phyloP scores from a whole-genome alignment of 2,329 filamentous ascomycete species.

The Fusarium lyarnte region DNA sequence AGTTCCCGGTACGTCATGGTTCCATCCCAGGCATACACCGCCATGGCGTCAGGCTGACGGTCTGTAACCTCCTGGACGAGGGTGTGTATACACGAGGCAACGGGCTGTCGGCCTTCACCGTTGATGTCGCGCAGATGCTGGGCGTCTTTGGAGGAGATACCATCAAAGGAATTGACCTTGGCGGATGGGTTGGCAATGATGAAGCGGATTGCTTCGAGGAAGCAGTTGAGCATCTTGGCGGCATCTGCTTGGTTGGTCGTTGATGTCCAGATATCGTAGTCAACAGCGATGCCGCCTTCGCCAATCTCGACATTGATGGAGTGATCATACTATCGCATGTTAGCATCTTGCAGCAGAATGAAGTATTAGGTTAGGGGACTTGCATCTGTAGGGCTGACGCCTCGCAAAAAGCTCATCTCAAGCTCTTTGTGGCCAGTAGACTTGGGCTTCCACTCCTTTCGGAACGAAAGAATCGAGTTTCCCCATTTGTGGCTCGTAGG shows the following conservation, averaged over 20 bases:
- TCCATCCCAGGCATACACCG: background rate
- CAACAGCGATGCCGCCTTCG: background rate
- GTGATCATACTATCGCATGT: background rate
- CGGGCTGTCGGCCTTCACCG: background rate
- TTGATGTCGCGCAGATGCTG: background rate
- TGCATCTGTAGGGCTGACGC: background rate
- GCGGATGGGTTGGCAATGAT: background rate
- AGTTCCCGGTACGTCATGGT: background rate
- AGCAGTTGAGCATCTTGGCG: background rate
- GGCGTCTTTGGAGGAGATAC: background rate
- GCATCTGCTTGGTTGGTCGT: background rate
- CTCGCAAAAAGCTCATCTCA: background rate
- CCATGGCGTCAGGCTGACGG: background rate
- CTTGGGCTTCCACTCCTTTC: background rate
- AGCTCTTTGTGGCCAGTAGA: background rate
- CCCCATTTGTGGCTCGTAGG: background rate
- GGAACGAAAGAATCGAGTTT: background rate
- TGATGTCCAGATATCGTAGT: background rate
- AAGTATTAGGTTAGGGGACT: fast-evolving
- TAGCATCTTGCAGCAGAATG: fast-evolving
- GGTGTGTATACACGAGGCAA: background rate
- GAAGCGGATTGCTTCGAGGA: background rate
- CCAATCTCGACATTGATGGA: background rate
- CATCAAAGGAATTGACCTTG: background rate
- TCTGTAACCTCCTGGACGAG: background rate